Base-by-base conservation (phyloP, 73 alveolate species). In the Paramecium caudatum region DNA sequence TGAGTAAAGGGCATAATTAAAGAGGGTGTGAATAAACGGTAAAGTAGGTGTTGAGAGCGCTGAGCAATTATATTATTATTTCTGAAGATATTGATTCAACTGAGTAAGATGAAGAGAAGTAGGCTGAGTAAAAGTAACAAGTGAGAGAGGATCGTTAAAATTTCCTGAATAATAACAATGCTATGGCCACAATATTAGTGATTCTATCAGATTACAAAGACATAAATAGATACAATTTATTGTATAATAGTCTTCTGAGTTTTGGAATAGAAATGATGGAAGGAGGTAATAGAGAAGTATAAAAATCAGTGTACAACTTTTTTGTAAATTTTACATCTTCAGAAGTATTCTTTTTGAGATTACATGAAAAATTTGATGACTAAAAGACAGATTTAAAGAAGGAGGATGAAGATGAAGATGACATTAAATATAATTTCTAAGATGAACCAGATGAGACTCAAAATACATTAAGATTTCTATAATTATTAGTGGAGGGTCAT, bases 261-360 rank as follows among this genome's bases (percentile, higher is more conserved):
- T 91, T 91, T 86, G 92, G 92, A n/a, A 91, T 90, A 16, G 61
- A 48, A 12, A 39, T 91, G 80, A 47, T 91, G 41, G 95, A 86
- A 70, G 95, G 91, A 3, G 95, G 95, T 4, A 91, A 91, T 48
- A 65, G 80, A 7, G 92, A 91, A 33, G 95, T 87, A 0, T 90
- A 91, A 87, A 69, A 91, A 32, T 74, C 88, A 30, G 91, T 91
- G 3, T 91, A 91, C 55, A 70, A 90, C 17, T 91, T 43, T 34
- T 91, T 91, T 80, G 74, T 91, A 43, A 91, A 81, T 41, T 63
- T 47, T 25, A 43, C 94, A 8, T 32, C 49, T 47, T 90, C 94
- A 8, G 93, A 90, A 46, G 95, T 88, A 15, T 90, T 91, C 45
- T 91, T 91, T 69, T 46, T 88, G 30, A 86, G 92, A 90, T 36